A percentile compares a stretch with the other conserved stretches of the same genome.
phyloP scores from a whole-genome alignment of 2,329 filamentous ascomycete genomes.

The Colletotrichum liaoningense region DNA sequence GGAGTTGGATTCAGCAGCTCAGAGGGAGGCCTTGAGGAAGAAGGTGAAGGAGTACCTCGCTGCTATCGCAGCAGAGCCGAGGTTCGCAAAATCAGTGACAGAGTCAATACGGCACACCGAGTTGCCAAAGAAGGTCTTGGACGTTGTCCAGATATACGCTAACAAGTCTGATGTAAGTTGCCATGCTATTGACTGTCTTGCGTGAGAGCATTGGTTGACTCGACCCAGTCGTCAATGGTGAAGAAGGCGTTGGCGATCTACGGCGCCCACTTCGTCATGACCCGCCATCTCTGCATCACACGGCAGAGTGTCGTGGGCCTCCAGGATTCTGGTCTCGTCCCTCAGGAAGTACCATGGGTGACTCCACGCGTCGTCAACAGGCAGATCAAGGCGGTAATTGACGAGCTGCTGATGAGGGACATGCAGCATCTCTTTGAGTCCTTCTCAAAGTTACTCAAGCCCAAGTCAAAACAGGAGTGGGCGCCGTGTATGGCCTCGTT shows the following conservation, averaged over 20 bases:
- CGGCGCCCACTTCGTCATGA: slow-evolving; percentile 68
- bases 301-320: slow-evolving; percentile 50
- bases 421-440: slow-evolving; percentile 63
- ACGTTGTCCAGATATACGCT: slow-evolving; percentile 60
- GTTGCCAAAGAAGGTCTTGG: slow-evolving; percentile 59
- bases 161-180: slow-evolving; percentile 55
- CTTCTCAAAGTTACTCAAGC: slow-evolving; percentile 65
- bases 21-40: slow-evolving; percentile 59
- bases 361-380: slow-evolving; percentile 67
- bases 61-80: slow-evolving; percentile 59
- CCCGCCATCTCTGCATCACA: slow-evolving; percentile 65
- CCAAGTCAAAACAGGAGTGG: slow-evolving; percentile 64
- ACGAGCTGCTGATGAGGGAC: slow-evolving; percentile 65
- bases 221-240: slow-evolving; percentile 58
- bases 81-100: slow-evolving; percentile 63
- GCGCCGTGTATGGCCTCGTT: slow-evolving; percentile 68
- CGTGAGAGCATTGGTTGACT: neutral
- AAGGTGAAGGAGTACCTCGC: slow-evolving; percentile 61
- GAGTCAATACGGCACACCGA: slow-evolving; percentile 56
- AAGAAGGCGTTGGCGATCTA: slow-evolving; percentile 65
- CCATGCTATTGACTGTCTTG: neutral
- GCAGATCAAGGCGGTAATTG: slow-evolving; percentile 67
- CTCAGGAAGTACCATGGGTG: slow-evolving; percentile 55
- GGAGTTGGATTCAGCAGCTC: slow-evolving; percentile 53
- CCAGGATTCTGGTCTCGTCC: slow-evolving; percentile 52